Percentiles rank a stretch among this genome's conserved stretches.
These are phyloP conservation scores for Geosmithia putterillii DNA, from an alignment of 2,329 filamentous ascomycete species.

Conservation along the genomic window DNA sequence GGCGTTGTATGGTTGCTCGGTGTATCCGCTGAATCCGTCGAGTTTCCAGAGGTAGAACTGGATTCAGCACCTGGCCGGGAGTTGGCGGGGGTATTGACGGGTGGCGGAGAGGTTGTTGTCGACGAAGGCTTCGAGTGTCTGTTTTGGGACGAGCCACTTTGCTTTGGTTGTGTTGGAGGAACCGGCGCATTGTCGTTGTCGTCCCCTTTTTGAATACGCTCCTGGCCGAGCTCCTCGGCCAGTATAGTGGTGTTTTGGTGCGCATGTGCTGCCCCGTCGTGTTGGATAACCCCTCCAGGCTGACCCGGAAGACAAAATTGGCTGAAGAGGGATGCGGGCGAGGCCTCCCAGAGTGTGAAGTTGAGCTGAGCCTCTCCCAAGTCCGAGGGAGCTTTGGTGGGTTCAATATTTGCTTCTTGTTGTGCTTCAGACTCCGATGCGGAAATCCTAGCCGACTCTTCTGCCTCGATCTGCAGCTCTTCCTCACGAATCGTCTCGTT, in stretches of 20 bases:
- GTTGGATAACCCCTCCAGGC: too few relatives aligned
- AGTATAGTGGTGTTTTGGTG: neutral
- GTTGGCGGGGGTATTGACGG: neutral
- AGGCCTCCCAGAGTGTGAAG: neutral
- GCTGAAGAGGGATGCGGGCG: neutral
- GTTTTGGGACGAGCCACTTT: neutral
- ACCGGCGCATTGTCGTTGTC: neutral
- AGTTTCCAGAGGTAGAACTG: neutral
- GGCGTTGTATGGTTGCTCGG: neutral
- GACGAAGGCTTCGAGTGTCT: neutral
- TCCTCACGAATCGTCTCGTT: conserved; percentile 59
- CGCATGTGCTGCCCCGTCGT: neutral
- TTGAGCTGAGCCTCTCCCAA: neutral
- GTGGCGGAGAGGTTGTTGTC: too few relatives aligned
- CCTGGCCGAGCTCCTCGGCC: neutral
- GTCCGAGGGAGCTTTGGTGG: neutral
- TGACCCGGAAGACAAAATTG: neutral
- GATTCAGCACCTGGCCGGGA: neutral
- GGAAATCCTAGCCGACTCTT: conserved; percentile 2
- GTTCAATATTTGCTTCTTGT: neutral
- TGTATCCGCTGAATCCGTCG: neutral
- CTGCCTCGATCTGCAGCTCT: conserved; percentile 30
- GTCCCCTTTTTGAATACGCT: neutral
- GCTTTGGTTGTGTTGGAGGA: neutral
- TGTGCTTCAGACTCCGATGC: neutral